These are phyloP conservation scores for Pinus taeda DNA, from an alignment of 75 land plant genomes.

Conservation along the genomic window DNA sequence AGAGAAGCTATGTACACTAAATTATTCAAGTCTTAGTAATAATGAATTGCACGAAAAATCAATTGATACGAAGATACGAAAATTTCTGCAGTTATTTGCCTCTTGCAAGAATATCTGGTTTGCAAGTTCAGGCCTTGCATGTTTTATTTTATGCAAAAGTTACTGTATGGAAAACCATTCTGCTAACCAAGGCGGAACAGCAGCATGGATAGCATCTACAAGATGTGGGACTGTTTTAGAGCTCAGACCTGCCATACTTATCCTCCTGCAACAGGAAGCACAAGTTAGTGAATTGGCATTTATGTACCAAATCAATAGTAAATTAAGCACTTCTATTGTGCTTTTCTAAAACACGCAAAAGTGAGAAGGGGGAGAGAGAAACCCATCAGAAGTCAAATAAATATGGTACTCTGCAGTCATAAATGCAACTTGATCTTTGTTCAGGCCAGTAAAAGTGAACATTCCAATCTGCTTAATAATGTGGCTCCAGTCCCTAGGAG, in stretches of 20 bases:
- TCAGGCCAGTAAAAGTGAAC: conserved; percentile 95
- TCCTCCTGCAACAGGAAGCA: conserved; percentile 38
- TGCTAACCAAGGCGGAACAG: conserved; percentile 21
- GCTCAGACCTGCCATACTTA: conserved; percentile 78
- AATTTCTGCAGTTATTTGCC: no score
- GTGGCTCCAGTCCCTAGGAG: conserved; percentile 98
- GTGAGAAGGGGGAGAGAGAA: conserved; percentile 1
- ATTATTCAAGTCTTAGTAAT: no score
- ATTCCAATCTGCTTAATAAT: conserved; percentile 96
- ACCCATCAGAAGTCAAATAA: conserved; percentile 98
- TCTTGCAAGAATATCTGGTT: no score
- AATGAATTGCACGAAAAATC: no score
- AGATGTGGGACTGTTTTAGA: conserved; percentile 62
- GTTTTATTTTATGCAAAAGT: no score
- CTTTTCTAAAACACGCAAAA: not conserved
- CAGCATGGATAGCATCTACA: conserved; percentile 73
- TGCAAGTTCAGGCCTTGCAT: no score
- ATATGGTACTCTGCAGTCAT: conserved; percentile 90
- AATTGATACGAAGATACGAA: no score
- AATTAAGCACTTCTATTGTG: no score
- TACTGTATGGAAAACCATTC: no score
- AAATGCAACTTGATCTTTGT: conserved; percentile 79
- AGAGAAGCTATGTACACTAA: no score
- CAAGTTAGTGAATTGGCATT: not conserved
- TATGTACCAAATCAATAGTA: not conserved